Evolutionary conservation across 495 filamentous ascomycete genomes (phyloP), one percentile per base, ranked within the genome.

Genomic region (Penicillium ucsense): DNA sequence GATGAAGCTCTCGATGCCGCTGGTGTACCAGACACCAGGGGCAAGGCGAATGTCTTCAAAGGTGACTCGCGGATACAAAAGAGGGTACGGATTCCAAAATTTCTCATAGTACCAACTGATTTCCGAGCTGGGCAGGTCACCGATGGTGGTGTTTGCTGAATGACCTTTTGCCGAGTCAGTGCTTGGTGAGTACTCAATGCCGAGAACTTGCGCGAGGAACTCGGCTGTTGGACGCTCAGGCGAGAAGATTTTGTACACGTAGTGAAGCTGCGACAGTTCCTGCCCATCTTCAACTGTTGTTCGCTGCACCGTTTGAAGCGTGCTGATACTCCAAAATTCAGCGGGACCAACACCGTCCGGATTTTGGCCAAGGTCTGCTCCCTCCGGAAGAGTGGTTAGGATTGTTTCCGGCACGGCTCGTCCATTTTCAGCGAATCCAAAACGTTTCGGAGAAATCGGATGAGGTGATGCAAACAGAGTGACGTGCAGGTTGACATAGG

Each of bases 161-260:
- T 50, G 20, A 11, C 55, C 29, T 5, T 30, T 32, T 2, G 50
- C 44, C 7, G 50, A 50, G 36, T 35, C 41, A 31, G 57, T 48
- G 9, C 54, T 51, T 44, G 50, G 39, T 5, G 48, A 31, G 33
- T 55, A 48, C 3, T 65, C 54, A 20, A 72, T 53, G 2, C 59
- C 65, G 2, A 74, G 54, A 12, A 73, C 54, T 6, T 66, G 54
- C 8, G 75, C 70, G 33, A 95, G 57, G 56, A 89, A 90, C 3
- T 73, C 61, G 0, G 79, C 62, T 0, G 80, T 81, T 8, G 88
- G 71, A 4, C 71, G 73, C 35, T 79, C 65, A 0, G 89, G 86
- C 0, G 89, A 94, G 75, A 97, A 98, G 48, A 97, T 86, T 65
- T 98, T 98, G 72, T 97, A 98, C 31, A 95, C 76, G 55, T 86